Evolutionary conservation across 352 stramenopile genomes (phyloP), one percentile per base, ranked within the genome.

Genomic region (Globisporangium spinosum): DNA sequence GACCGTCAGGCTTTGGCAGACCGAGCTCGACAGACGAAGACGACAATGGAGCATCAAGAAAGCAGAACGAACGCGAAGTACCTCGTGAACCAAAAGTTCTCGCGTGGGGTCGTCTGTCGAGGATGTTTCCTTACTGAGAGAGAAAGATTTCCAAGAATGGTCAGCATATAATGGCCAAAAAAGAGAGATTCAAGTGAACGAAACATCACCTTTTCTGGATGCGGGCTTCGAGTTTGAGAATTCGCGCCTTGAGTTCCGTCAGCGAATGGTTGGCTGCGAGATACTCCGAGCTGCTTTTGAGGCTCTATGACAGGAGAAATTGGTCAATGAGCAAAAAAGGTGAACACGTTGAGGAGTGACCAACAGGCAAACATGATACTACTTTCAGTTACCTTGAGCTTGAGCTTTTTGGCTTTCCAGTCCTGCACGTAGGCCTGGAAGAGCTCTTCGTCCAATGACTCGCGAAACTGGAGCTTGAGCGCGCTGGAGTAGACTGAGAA

Each of bases 391-490:
- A 84, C 78, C 76, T 78, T 62, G 27, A 80, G 34, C 17, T 58
- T 49, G 2, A 66, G 58, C 13, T 62, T 57, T 58, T 80, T 80
- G 47, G 68, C 53, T 8, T 55, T 75, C 80, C 75, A 88, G 57
- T 90, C 82, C 15, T 75, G 54, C 7, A 83, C 58, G 54, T 90
- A 87, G 7, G 80, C 82, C 23, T 75, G 68, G 55, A 90, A 89
- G 12, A 90, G 62, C 49, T 90, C 80, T 49, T 83, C 72, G 38
- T 90, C 82, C 22, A 90, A 56, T 3, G 65, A 72, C 20, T 83
- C 76, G 12, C 72, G 62, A 27, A 89, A 90, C 58, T 89, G 75
- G 34, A 90, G 56, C 70, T 89, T 90, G 4, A 90, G 70, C 13
- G 77, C 74, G 40, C 74, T 88, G 17, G 75, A 83, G 53, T 65